Evolutionary conservation across 805 yeast genomes (phyloP).

Genomic region (Trichomonascus vanleenenianus): DNA sequence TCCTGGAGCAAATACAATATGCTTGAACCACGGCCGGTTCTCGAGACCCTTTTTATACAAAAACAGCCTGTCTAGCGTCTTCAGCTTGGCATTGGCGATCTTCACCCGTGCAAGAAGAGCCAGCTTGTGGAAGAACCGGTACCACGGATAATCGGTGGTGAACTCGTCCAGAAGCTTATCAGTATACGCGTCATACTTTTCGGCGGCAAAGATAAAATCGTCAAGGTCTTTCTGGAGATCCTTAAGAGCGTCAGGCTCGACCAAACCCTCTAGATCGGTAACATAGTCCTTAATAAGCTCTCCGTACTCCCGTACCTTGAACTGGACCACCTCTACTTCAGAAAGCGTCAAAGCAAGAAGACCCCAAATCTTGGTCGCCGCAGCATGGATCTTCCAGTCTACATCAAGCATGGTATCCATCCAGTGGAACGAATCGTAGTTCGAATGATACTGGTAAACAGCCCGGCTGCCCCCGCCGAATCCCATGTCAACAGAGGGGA

Average conservation of each 20-base stretch:
- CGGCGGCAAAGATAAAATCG: constrained; percentile 27
- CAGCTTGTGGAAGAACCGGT: constrained; percentile 30
- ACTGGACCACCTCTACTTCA: constrained; percentile 40
- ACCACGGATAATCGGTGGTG: constrained; percentile 72
- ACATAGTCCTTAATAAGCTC: constrained; percentile 32
- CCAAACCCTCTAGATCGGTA: constrained; percentile 28
- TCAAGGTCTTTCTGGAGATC: constrained; percentile 15
- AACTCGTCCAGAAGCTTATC: constrained; percentile 42
- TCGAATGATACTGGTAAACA: constrained; percentile 69
- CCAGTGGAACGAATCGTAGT: constrained; percentile 68
- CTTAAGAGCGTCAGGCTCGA: constrained; percentile 18
- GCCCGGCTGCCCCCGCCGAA: constrained; percentile 44
- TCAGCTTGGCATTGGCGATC: constrained; percentile 34
- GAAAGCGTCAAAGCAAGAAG: constrained; percentile 40
- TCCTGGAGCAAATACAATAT: constrained; percentile 51
- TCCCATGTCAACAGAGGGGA: constrained; percentile 47
- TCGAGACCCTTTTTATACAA: constrained; percentile 41
- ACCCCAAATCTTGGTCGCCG: constrained; percentile 48
- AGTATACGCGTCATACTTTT: constrained; percentile 41
- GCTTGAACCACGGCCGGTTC: constrained; percentile 50
- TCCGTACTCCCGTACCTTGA: constrained; percentile 38
- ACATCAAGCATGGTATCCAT: constrained; percentile 58
- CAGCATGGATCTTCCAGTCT: constrained; percentile 49
- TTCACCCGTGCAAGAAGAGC: constrained; percentile 18
- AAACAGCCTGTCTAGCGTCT: constrained; percentile 39